A percentile compares a stretch with the other conserved stretches of the same genome.
Evolutionary conservation across 441 rosid genomes (phyloP).

Genomic region (Metrosideros polymorpha): DNA sequence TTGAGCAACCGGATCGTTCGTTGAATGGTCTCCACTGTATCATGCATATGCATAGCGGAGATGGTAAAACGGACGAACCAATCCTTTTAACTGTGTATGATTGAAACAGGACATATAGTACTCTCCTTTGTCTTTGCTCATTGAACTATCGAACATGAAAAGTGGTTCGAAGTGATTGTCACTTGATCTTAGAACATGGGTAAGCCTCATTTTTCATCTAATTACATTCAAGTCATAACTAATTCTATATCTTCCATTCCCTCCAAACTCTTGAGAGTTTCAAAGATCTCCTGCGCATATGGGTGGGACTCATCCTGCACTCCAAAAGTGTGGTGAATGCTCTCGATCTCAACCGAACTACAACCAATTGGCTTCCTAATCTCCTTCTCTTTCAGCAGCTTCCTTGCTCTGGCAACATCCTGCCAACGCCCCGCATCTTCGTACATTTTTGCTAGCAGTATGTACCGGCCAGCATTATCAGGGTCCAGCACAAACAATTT

Average conservation of each 20-base stretch:
- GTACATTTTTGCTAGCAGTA: slow-evolving; percentile 2
- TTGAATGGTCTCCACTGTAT: not conserved
- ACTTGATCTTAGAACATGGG: not conserved
- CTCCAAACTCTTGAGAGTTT: not conserved
- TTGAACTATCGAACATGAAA: not conserved
- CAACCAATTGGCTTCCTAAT: slow-evolving; percentile 1
- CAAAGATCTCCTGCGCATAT: not conserved
- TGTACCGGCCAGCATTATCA: not conserved
- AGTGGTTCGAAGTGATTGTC: not conserved
- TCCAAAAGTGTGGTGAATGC: not conserved
- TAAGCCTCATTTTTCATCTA: not conserved
- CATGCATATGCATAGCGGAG: not conserved
- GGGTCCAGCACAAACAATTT: slow-evolving; percentile 1
- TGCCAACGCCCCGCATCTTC: not conserved
- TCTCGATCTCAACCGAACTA: not conserved
- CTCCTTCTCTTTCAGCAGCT: not conserved
- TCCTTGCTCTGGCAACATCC: not conserved
- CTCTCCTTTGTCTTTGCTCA: not conserved
- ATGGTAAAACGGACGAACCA: not conserved
- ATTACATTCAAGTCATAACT: not conserved
- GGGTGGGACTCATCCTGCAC: not conserved
- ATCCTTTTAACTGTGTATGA: not conserved
- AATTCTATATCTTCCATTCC: not conserved
- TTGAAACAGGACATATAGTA: not conserved
- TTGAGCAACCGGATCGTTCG: not conserved